Percentiles rank a stretch among this genome's conserved stretches.
phyloP scores from a whole-genome alignment of 768 basidiomycete species.

The Termitomyces eurrhizus region DNA sequence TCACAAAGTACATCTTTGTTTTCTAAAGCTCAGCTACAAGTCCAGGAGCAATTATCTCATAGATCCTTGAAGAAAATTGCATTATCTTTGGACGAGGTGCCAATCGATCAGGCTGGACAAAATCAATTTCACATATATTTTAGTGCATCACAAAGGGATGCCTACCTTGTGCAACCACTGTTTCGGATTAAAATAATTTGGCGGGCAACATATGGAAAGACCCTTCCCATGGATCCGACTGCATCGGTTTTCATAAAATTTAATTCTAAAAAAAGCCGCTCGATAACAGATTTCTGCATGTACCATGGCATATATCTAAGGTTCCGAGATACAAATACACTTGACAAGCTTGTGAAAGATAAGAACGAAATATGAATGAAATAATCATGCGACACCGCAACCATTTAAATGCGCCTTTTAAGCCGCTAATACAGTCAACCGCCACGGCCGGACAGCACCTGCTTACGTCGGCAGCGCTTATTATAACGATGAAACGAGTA shows the following conservation, averaged over 20 bases:
- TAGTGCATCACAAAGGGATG: background rate
- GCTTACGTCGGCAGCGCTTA: background rate
- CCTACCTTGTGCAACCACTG: background rate
- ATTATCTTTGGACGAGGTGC: background rate
- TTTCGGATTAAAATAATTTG: background rate
- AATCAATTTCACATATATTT: background rate
- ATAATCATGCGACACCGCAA: background rate
- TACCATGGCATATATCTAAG: background rate
- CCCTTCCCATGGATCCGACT: background rate
- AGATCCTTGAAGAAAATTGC: background rate
- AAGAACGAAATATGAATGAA: background rate
- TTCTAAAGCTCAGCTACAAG: background rate
- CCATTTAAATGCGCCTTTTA: slow-evolving; percentile 1
- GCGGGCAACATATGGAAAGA: background rate
- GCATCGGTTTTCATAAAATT: background rate
- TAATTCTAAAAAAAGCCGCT: background rate
- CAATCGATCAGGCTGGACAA: background rate
- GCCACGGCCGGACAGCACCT: background rate
- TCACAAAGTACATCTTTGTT: background rate
- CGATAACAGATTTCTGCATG: background rate
- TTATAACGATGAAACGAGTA: background rate
- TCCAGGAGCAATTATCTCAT: background rate
- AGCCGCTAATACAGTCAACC: background rate
- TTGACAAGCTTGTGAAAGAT: background rate
- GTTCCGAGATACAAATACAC: slow-evolving; percentile 2